Evolutionary conservation across 202 grass and related monocot species (phyloP).

Genomic region (Carex arenaria): DNA sequence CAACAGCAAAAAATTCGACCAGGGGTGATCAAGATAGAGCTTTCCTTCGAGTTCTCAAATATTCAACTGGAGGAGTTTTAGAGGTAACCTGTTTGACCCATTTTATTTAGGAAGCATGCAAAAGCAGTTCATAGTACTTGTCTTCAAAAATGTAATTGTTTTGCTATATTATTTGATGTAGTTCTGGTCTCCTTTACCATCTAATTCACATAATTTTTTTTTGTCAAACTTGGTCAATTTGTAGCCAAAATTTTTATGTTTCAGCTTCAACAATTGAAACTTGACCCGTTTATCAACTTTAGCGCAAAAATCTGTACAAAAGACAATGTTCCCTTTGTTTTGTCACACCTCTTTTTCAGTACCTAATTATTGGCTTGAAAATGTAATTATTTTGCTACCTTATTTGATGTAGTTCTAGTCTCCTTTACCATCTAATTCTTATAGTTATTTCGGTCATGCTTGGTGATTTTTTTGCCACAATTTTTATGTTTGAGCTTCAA

Average conservation of each 20-base stretch:
- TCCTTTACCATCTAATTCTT: not conserved
- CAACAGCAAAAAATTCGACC: conserved; percentile 74
- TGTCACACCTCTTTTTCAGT: not conserved
- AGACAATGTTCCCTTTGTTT: not conserved
- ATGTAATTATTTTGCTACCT: not conserved
- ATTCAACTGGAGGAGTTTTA: conserved; percentile 93
- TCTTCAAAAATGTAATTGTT: conserved; percentile 10
- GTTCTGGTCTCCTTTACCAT: not conserved
- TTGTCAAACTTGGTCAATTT: not conserved
- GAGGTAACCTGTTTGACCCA: conserved; percentile 59
- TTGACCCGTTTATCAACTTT: not conserved
- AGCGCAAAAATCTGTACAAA: conserved; percentile 1
- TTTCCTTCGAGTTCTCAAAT: conserved; percentile 94
- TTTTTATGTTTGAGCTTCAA: not conserved
- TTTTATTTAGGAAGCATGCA: not conserved
- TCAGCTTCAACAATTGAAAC: not conserved
- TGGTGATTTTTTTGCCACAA: not conserved
- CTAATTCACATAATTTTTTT: not conserved
- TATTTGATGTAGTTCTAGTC: not conserved
- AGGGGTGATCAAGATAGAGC: conserved; percentile 68
- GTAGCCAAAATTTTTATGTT: not conserved
- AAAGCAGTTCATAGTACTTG: not conserved
- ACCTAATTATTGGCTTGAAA: not conserved
- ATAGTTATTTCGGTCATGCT: not conserved
- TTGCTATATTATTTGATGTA: not conserved